phyloP scores from a whole-genome alignment of 2,329 filamentous ascomycete genomes.

The Pestalotiopsis sp. region DNA sequence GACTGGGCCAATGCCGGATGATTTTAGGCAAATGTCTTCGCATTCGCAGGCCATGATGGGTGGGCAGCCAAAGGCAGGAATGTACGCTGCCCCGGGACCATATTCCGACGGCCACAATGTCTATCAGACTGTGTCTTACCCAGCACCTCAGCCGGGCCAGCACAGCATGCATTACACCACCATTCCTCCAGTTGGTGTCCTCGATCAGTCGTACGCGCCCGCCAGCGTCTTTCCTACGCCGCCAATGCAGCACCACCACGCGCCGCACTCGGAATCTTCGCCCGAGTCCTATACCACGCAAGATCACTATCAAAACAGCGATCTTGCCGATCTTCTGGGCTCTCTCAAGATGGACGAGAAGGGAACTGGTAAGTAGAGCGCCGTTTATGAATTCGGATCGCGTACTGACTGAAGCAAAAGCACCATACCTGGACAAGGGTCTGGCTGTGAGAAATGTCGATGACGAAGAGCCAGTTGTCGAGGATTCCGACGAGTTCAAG shows the following conservation, averaged over 20 bases:
- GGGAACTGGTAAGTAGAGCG: constrained; percentile 71
- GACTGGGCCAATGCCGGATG: constrained; percentile 43
- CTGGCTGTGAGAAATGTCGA: constrained; percentile 41
- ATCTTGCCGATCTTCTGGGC: constrained; percentile 80
- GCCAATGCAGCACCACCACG: constrained; percentile 48
- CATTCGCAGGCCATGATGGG: constrained; percentile 49
- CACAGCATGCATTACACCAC: constrained; percentile 56
- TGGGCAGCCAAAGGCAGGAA: constrained; percentile 41
- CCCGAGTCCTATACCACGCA: constrained; percentile 61
- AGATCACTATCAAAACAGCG: constrained; percentile 64
- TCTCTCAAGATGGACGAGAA: constrained; percentile 85
- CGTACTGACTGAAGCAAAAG: constrained; percentile 41
- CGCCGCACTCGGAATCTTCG: constrained; percentile 40
- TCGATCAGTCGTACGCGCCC: constrained; percentile 54
- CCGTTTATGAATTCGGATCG: not conserved
- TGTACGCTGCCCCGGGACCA: constrained; percentile 51
- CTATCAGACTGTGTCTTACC: constrained; percentile 51
- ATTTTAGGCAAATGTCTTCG: constrained; percentile 56
- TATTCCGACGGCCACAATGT: constrained; percentile 50
- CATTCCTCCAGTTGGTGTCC: constrained; percentile 50
- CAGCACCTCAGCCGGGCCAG: constrained; percentile 45
- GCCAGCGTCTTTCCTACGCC: constrained; percentile 57
- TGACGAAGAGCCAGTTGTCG: constrained; percentile 65
- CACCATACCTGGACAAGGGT: constrained; percentile 80
- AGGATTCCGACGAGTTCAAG: constrained; percentile 75